Base-by-base conservation (phyloP, 805 yeast species). In the Yarrowia sp. region DNA sequence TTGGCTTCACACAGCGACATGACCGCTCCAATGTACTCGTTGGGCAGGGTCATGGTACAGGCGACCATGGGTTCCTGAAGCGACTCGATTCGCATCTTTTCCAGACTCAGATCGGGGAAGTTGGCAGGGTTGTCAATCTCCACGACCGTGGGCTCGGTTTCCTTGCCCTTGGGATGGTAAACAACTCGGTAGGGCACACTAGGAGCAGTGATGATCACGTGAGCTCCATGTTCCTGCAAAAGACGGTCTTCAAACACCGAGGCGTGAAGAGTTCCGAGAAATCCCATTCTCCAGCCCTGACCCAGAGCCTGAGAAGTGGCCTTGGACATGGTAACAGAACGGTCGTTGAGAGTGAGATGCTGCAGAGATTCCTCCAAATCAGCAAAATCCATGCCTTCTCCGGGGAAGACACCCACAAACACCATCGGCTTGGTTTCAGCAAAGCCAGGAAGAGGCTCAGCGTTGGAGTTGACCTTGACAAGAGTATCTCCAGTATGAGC, bases 371-470 rank as follows among this genome's bases (percentile, higher is more conserved):
- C 98, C 74, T 95, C 96, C 81, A 94, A 83, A 34, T 85, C 88
- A 70, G 90, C 90, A 76, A 94, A 94, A 73, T 94, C 97, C 0
- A 89, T 84, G 5, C 97, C 97, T 74, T 94, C 97, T 0, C 97
- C 95, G 0, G 99, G 98, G 73, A 92, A 94, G 0, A 98, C 99
- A 14, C 98, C 98, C 60, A 94, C 96, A 76, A 94, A 95, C 9
- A 94, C 98, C 98, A 95, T 95, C 0, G 98, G 97, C 77, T 95
- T 93, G 0, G 96, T 93, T 73, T 92, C 97, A 77, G 93, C 98
- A 76, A 94, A 95, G 0, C 98, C 98, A 0, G 96, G 97, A 33
- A 94, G 81, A 1, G 97, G 88, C 70, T 87, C 91, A 2, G 90
- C 87, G 40, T 82, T 83, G 24, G 77, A 75, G 1, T 72, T 72